These are phyloP conservation scores for Sporothrix euskadiensis DNA, from an alignment of 2,329 filamentous ascomycete species.

Conservation along the genomic window DNA sequence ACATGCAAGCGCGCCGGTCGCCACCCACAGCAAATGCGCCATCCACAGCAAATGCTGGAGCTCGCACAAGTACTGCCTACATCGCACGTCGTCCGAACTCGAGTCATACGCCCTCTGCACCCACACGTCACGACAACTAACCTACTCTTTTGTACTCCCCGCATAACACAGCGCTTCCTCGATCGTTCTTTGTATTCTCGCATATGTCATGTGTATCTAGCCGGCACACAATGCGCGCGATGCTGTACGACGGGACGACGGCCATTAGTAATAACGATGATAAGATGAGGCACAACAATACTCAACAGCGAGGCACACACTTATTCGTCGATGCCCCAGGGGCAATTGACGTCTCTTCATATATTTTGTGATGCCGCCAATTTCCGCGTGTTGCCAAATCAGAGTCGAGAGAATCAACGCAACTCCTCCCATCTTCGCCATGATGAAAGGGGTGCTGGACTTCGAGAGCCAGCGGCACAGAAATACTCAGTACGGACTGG, in stretches of 20 bases:
- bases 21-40: background rate
- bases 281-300: background rate
- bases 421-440: background rate
- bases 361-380: conserved; percentile 12
- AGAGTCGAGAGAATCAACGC: background rate
- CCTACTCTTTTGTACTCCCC: background rate
- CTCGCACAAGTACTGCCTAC: conserved; percentile 3
- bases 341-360: background rate
- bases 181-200: background rate
- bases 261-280: background rate
- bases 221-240: background rate
- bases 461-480: background rate
- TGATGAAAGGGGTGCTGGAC: background rate
- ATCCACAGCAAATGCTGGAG: background rate
- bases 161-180: background rate
- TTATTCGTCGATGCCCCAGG: background rate
- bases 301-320: background rate
- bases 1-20: background rate
- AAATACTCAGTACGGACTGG: background rate
- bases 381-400: conserved; percentile 9
- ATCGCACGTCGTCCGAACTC: background rate
- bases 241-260: background rate
- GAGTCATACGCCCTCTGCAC: conserved; percentile 5
- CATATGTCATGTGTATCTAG: background rate
- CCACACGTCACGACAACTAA: background rate